A percentile compares a stretch with the other conserved stretches of the same genome.
phyloP scores from a whole-genome alignment of 2,329 filamentous ascomycete genomes.

The Truncatella angustata region DNA sequence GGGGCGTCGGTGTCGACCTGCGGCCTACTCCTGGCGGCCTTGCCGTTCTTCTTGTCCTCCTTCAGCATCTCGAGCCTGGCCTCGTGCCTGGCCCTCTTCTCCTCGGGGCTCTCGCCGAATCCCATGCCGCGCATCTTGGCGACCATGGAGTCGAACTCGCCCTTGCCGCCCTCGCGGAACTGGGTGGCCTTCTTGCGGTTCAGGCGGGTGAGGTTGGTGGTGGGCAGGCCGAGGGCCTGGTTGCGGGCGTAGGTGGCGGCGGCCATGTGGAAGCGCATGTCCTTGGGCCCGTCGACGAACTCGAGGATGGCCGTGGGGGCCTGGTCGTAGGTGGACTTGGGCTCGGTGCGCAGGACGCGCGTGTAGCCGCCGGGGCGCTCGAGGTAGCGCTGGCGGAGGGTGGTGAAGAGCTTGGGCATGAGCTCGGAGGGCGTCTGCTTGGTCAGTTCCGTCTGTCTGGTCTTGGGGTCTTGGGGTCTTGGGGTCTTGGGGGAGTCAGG shows the following conservation, averaged over 20 bases:
- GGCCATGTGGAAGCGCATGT: conserved; percentile 93
- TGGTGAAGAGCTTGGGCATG: conserved; percentile 84
- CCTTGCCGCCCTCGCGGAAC: conserved; percentile 66
- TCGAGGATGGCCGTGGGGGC: conserved; percentile 88
- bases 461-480: too few relatives aligned
- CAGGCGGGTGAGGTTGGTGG: conserved; percentile 69
- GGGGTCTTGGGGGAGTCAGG: conserved; percentile 29
- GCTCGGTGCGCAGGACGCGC: conserved; percentile 87
- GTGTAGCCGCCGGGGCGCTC: conserved; percentile 88
- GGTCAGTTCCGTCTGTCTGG: conserved; percentile 10
- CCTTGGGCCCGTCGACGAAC: conserved; percentile 88
- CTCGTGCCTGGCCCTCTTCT: conserved; percentile 1
- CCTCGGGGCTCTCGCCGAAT: conserved; percentile 7
- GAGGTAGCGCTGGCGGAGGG: conserved; percentile 76
- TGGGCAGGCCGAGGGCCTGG: conserved; percentile 49
- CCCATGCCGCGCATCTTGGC: conserved; percentile 34
- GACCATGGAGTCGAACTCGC: conserved; percentile 67
- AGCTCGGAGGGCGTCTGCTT: conserved; percentile 63
- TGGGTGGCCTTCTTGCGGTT: conserved; percentile 84
- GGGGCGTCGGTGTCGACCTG: not conserved
- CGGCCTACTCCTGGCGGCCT: not conserved
- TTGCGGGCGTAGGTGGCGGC: conserved; percentile 76
- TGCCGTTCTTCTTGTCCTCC: not conserved
- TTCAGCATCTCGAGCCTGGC: not conserved
- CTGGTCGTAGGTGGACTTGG: conserved; percentile 79